Evolutionary conservation across 495 filamentous ascomycete genomes (phyloP).

Genomic region (Neurospora africana): DNA sequence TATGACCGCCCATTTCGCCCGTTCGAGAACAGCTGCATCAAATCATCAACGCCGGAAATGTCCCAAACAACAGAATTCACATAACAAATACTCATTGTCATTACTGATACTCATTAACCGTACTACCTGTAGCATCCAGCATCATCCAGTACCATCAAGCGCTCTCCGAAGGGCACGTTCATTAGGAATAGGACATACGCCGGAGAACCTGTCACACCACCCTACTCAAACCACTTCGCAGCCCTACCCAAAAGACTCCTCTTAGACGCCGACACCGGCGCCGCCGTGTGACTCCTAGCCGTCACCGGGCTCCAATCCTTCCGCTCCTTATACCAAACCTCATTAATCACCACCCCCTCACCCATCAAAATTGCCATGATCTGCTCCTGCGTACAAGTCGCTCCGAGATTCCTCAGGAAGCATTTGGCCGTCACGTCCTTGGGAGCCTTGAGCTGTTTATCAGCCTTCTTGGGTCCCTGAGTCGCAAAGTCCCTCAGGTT

Average conservation of each 20-base stretch:
- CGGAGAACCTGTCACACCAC: background rate
- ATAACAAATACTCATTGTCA: background rate
- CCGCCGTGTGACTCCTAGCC: conserved; percentile 18
- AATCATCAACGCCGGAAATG: background rate
- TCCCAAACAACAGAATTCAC: background rate
- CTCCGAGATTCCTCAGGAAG: conserved; percentile 41
- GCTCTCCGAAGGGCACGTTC: background rate
- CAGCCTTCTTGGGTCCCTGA: conserved; percentile 40
- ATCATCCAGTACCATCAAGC: background rate
- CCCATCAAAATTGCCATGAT: conserved; percentile 32
- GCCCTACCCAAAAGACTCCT: conserved; percentile 3
- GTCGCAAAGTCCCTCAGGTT: conserved; percentile 43
- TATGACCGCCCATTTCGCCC: background rate
- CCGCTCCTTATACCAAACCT: conserved; percentile 41
- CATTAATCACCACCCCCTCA: conserved; percentile 35
- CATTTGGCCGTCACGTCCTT: conserved; percentile 38
- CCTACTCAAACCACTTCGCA: background rate
- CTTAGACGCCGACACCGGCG: conserved; percentile 19
- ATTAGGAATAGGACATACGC: background rate
- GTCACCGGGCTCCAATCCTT: conserved; percentile 30
- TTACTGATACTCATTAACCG: background rate
- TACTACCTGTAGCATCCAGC: background rate
- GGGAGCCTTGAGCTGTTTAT: conserved; percentile 32
- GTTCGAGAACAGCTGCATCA: background rate
- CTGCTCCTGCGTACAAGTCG: conserved; percentile 42